Evolutionary conservation across 129 eudicot species (phyloP).

Genomic region (Pseudognaphalium luteoalbum): DNA sequence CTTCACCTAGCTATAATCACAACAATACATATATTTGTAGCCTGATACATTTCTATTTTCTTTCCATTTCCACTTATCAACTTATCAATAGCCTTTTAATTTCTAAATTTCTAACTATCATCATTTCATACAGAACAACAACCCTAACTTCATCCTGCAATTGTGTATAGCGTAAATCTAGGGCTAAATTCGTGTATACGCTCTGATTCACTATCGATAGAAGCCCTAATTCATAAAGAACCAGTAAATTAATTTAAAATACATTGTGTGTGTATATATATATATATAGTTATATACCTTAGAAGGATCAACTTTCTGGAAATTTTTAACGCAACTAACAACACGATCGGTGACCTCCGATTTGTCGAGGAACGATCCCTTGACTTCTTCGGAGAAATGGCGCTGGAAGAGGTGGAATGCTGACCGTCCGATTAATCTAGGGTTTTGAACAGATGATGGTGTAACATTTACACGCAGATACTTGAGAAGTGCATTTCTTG

Average conservation of each 20-base stretch:
- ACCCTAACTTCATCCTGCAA: background rate
- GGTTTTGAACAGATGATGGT: slow-evolving; percentile 43
- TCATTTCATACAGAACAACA: background rate
- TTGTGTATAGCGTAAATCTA: background rate
- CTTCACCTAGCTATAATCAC: no score
- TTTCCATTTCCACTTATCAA: no score
- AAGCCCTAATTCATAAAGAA: slow-evolving; percentile 24
- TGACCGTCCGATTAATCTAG: slow-evolving; percentile 38
- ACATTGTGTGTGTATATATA: background rate
- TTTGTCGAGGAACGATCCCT: slow-evolving; percentile 86
- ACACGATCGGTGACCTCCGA: slow-evolving; percentile 95
- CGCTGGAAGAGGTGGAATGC: slow-evolving; percentile 52
- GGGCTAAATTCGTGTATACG: background rate
- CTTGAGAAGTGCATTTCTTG: slow-evolving; percentile 73
- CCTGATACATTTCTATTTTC: no score
- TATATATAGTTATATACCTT: slow-evolving; percentile 79
- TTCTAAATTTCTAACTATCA: no score
- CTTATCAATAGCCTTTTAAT: background rate
- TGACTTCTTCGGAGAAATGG: slow-evolving; percentile 71
- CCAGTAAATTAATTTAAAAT: background rate
- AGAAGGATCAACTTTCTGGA: slow-evolving; percentile 90
- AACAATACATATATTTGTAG: no score
- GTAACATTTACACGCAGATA: slow-evolving; percentile 61
- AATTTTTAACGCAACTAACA: slow-evolving; percentile 67
- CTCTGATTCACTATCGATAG: slow-evolving; percentile 1